Base-by-base conservation (phyloP, 805 yeast genomes). In the Limtongia smithiae region DNA sequence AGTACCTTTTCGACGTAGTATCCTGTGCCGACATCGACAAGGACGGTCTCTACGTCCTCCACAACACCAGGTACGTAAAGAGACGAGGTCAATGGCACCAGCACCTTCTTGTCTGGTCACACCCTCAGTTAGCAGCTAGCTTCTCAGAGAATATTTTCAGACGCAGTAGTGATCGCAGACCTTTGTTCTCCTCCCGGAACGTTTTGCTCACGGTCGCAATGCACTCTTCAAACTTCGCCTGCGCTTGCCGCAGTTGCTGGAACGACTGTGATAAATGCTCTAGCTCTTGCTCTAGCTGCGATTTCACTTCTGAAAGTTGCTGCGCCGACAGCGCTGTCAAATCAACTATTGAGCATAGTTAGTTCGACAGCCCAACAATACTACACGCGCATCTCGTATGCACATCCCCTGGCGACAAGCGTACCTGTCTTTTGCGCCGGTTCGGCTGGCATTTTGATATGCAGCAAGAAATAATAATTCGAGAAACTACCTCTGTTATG, bases 11-110 rank as follows among this genome's bases (percentile, higher is more conserved):
- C 96, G 15, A 89, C 90, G 64, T 78, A 93, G 65, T 93, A 93
- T 2, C 97, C 97, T 0, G 98, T 93, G 31, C 98, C 98, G 22
- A 93, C 82, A 64, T 93, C 98, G 8, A 93, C 96, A 65, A 93
- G 72, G 61, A 83, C 93, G 50, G 76, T 80, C 51, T 82, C 76
- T 44, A 76, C 76, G 50, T 83, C 79, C 37, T 74, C 72, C 44
- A 86, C 75, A 46, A 72, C 77, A 1, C 97, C 98, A 3, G 96
- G 95, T 24, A 93, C 83, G 59, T 93, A 93, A 35, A 93, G 71
- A 0, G 96, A 87, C 17, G 89, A 75, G 0, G 97, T 87, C 53
- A 94, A 74, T 4, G 98, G 98, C 1, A 93, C 87, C 55, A 93
- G 71, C 18, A 91, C 65, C 30, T 79, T 77, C 39, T 76, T 69